Percentiles rank a stretch among this genome's conserved stretches.
Evolutionary conservation across 192 early-diverging fungal genomes (phyloP).

Genomic region (Backusella mclennaniae): DNA sequence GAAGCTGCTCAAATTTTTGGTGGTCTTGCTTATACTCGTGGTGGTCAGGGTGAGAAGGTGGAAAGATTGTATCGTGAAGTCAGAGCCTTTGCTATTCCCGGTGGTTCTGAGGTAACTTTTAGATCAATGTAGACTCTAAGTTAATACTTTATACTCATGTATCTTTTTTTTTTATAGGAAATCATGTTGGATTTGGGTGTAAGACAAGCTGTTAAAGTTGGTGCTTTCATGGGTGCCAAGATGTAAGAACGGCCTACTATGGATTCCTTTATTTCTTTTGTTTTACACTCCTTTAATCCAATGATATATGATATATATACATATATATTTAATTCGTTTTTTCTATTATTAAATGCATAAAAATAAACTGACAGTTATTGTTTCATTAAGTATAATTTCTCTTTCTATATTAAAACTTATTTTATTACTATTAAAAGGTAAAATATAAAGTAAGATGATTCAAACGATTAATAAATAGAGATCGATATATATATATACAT

Average conservation of each 20-base stretch:
- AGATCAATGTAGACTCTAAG: too few species aligned
- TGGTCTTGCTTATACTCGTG: conserved; percentile 77
- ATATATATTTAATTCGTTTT: background rate
- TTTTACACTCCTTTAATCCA: background rate
- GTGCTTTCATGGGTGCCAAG: conserved; percentile 68
- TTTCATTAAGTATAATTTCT: background rate
- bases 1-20: conserved; percentile 94
- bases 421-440: too few species aligned
- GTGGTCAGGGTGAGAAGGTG: conserved; percentile 70
- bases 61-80: conserved; percentile 89
- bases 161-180: conserved; percentile 26
- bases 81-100: conserved; percentile 78
- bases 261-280: background rate
- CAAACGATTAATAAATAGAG: too few species aligned
- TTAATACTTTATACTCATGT: background rate
- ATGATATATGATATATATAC: background rate
- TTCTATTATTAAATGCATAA: background rate
- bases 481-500: too few species aligned
- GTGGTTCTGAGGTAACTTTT: conserved; percentile 56
- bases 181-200: conserved; percentile 90
- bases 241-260: conserved; percentile 29
- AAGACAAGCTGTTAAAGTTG: conserved; percentile 76
- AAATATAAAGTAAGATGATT: too few species aligned
- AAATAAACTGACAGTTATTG: background rate
- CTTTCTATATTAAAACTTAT: too few species aligned